Evolutionary conservation across 768 basidiomycete genomes (phyloP).

Genomic region (Symmetrospora coprosmae): DNA sequence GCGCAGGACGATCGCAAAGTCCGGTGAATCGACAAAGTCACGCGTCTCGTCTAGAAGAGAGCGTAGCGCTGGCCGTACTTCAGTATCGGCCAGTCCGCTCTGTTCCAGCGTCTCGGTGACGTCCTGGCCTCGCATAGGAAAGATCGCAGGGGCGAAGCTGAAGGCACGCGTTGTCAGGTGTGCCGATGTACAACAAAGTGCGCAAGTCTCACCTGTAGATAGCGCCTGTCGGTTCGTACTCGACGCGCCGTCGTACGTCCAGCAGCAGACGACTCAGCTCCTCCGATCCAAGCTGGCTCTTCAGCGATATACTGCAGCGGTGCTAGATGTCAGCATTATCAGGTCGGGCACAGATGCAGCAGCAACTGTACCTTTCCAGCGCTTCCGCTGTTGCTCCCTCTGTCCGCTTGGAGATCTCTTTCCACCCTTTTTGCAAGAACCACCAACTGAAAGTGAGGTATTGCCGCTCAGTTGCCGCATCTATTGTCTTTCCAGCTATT

Average conservation of each 20-base stretch:
- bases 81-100: not conserved
- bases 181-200: not conserved
- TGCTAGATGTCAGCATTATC: too few relatives aligned
- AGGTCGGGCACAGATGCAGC: too few relatives aligned
- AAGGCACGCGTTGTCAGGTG: not conserved
- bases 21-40: conserved; percentile 48
- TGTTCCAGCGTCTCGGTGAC: not conserved
- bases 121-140: not conserved
- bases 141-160: conserved; percentile 1
- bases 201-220: conserved; percentile 34
- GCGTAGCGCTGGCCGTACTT: conserved; percentile 47
- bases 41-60: conserved; percentile 58
- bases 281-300: conserved; percentile 53
- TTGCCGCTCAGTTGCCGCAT: conserved; percentile 47
- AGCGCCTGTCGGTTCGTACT: conserved; percentile 49
- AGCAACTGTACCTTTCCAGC: too few relatives aligned
- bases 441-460: conserved; percentile 85
- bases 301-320: conserved; percentile 62
- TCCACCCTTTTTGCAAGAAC: conserved; percentile 84
- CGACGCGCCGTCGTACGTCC: conserved; percentile 63
- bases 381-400: too few relatives aligned
- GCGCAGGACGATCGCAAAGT: conserved; percentile 58
- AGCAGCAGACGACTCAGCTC: conserved; percentile 57
- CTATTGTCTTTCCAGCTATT: conserved; percentile 33
- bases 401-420: too few relatives aligned